phyloP scores from a whole-genome alignment of 805 yeast genomes.

The Torulaspora gathmanii region DNA sequence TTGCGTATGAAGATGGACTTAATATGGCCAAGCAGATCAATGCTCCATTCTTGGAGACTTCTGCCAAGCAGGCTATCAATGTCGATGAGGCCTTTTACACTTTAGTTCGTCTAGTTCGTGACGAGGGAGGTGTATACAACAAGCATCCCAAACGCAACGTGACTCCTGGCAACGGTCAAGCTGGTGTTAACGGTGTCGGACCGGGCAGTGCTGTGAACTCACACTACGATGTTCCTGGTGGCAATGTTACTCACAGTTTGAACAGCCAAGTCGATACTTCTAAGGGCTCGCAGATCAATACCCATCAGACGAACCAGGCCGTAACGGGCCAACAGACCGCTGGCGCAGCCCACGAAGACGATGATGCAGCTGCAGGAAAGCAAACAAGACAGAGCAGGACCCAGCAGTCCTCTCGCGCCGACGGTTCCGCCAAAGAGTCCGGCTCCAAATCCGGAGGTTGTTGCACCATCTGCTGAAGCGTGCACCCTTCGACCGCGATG shows the following conservation, averaged over 20 bases:
- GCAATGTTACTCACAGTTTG: constrained; percentile 2
- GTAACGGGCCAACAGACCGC: constrained; percentile 9
- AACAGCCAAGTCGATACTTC: constrained; percentile 5
- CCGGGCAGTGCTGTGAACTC: constrained; percentile 4
- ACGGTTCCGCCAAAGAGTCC: constrained; percentile 5
- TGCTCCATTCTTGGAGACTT: constrained; percentile 81
- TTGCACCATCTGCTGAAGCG: constrained; percentile 11
- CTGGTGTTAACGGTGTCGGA: constrained; percentile 1
- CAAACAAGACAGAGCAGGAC: constrained; percentile 15
- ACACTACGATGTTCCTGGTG: constrained; percentile 3
- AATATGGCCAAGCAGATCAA: constrained; percentile 58
- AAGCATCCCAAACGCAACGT: constrained; percentile 13
- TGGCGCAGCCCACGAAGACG: constrained; percentile 2
- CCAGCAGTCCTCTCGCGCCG: constrained; percentile 10
- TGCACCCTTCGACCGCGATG: not conserved
- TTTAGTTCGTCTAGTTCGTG: constrained; percentile 54
- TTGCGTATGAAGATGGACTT: constrained; percentile 59
- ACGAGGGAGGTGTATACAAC: constrained; percentile 34
- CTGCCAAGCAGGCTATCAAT: constrained; percentile 86
- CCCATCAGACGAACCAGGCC: constrained; percentile 1
- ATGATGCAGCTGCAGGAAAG: constrained; percentile 5
- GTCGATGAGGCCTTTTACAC: constrained; percentile 82
- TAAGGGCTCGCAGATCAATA: not conserved
- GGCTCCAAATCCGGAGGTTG: constrained; percentile 13
- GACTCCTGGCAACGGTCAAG: constrained; percentile 9